Base-by-base conservation (phyloP, 805 yeast genomes). In the Candida ascalaphidarum region DNA sequence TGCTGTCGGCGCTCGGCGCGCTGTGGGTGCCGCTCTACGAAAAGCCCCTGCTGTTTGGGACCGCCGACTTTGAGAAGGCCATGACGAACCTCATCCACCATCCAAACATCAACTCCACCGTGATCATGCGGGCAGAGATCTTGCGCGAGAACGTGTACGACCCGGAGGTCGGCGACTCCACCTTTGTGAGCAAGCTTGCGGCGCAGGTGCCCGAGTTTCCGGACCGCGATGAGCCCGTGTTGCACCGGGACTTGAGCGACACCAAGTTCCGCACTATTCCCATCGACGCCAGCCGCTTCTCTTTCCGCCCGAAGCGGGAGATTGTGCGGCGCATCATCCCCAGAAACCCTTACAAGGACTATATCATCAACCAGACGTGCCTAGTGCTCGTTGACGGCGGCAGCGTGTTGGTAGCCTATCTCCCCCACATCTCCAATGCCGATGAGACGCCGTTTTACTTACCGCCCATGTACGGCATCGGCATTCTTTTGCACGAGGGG, bases 41-140 rank as follows among this genome's bases (percentile, higher is more conserved):
- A 32, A 46, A 58, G 0, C 45, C 45, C 1, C 77, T 68, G 3
- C 71, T 61, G 3, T 78, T 77, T 40, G 56, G 56, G 9, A 44
- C 61, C 10, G 52, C 50, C 4, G 83, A 85, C 53, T 85, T 77
- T 45, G 77, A 74, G 31, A 57, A 58, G 3, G 95, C 95, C 5
- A 80, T 85, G 88, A 53, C 71, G 24, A 82, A 84, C 50, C 64
- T 85, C 35, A 81, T 85, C 30, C 65, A 69, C 34, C 84, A 83
- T 38, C 96, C 96, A 11, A 82, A 86, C 48, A 81, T 85, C 55
- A 89, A 88, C 55, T 88, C 96, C 8, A 81, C 96, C 0, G 92
- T 85, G 20, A 81, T 88, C 19, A 61, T 89, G 54, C 61, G 97
- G 40, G 94, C 96, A 0, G 96, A 89, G 54, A 74, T 86, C 14